Evolutionary conservation across 805 yeast species (phyloP).

Genomic region (Ogataea angusta): DNA sequence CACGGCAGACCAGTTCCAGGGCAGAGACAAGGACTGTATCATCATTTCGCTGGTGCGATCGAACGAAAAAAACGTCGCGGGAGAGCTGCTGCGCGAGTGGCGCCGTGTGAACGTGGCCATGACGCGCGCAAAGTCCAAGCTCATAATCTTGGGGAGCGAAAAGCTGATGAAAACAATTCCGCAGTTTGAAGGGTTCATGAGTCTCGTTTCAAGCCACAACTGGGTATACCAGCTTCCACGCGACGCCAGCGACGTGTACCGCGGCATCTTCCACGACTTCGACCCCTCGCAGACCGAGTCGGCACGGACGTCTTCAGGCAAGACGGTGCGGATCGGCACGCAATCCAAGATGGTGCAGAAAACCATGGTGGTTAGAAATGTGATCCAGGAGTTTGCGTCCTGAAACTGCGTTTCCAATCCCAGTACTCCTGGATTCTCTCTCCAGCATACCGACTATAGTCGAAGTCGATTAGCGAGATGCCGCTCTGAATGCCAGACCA

Average conservation of each 20-base stretch:
- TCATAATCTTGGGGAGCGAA: constrained; percentile 79
- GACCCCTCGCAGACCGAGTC: constrained; percentile 1
- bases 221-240: constrained; percentile 65
- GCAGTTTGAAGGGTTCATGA: constrained; percentile 58
- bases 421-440: constrained; percentile 64
- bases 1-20: constrained; percentile 96
- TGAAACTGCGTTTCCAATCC: constrained; percentile 52
- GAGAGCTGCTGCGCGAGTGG: constrained; percentile 83
- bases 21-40: constrained; percentile 90
- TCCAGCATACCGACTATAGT: constrained; percentile 59
- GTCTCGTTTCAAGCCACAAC: constrained; percentile 47
- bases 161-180: constrained; percentile 52
- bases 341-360: constrained; percentile 17
- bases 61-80: constrained; percentile 61
- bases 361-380: constrained; percentile 19
- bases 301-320: not conserved
- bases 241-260: constrained; percentile 39
- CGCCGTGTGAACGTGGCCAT: constrained; percentile 91
- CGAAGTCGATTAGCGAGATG: constrained; percentile 68
- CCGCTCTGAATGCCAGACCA: constrained; percentile 77
- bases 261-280: constrained; percentile 13
- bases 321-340: constrained; percentile 9
- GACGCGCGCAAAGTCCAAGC: constrained; percentile 82
- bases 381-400: constrained; percentile 15
- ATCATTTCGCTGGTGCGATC: constrained; percentile 88